phyloP scores from a whole-genome alignment of 768 basidiomycete species.

The Suillus weaverae region DNA sequence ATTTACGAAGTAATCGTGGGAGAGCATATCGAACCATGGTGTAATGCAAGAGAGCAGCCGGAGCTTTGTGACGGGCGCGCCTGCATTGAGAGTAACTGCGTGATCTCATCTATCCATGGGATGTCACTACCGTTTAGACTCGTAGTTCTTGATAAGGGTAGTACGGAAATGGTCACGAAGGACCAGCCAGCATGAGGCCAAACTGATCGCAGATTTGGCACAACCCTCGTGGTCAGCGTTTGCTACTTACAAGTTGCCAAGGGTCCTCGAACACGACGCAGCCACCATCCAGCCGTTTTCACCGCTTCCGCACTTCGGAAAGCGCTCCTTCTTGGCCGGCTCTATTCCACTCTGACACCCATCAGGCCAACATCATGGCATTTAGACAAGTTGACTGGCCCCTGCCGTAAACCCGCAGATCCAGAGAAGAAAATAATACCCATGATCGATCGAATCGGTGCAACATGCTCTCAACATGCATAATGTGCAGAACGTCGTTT shows the following conservation, averaged over 20 bases:
- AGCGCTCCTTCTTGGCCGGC: constrained; percentile 8
- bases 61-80: constrained; percentile 24
- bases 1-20: constrained; percentile 36
- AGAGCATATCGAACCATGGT: constrained; percentile 15
- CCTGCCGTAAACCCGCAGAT: background rate
- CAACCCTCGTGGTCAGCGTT: constrained; percentile 26
- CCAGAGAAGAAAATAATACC: constrained; percentile 4
- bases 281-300: constrained; percentile 9
- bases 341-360: constrained; percentile 9
- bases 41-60: constrained; percentile 12
- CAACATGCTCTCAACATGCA: constrained; percentile 3
- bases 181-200: constrained; percentile 32
- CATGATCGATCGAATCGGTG: constrained; percentile 5
- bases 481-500: background rate
- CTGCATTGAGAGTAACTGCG: constrained; percentile 29
- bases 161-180: constrained; percentile 25
- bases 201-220: constrained; percentile 16
- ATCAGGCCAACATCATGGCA: constrained; percentile 10
- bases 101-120: constrained; percentile 18
- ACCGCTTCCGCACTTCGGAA: constrained; percentile 4
- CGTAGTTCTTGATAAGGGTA: constrained; percentile 23
- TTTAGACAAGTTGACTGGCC: background rate
- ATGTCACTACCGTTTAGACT: constrained; percentile 28
- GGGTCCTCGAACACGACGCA: constrained; percentile 18
- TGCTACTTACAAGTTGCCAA: constrained; percentile 14